phyloP scores from a whole-genome alignment of 176 grass and related monocot species.

The Typha latifolia region DNA sequence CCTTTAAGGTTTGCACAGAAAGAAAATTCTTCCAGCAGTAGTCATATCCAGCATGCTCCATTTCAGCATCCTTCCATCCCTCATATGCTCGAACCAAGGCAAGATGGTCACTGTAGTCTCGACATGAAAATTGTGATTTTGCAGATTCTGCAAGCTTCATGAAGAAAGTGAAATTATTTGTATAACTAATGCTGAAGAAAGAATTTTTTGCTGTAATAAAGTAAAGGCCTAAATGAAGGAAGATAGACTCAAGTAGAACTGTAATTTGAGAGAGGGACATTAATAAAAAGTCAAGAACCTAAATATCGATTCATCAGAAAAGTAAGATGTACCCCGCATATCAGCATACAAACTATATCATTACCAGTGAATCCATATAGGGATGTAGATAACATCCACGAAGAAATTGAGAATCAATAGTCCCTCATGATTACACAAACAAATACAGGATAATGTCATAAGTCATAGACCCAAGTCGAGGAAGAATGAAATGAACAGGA shows the following conservation, averaged over 20 bases:
- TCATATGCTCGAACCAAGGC: slow-evolving; percentile 81
- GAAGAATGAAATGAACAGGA: too few relatives aligned
- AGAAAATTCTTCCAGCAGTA: slow-evolving; percentile 99
- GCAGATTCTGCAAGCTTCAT: slow-evolving; percentile 89
- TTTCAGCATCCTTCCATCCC: slow-evolving; percentile 93
- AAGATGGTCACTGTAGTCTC: slow-evolving; percentile 86
- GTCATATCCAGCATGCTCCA: slow-evolving; percentile 82
- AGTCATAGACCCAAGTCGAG: too few relatives aligned
- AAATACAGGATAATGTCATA: too few relatives aligned
- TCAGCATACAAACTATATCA: too few relatives aligned
- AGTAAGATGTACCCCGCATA: too few relatives aligned
- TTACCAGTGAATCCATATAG: too few relatives aligned
- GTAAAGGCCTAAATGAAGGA: not conserved
- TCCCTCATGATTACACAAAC: too few relatives aligned
- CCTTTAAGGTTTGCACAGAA: slow-evolving; percentile 82
- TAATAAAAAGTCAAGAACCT: too few relatives aligned
- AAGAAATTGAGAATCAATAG: too few relatives aligned
- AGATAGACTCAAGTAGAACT: not conserved
- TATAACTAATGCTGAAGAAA: not conserved
- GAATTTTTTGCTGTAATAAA: slow-evolving; percentile 5
- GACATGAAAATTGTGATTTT: slow-evolving; percentile 81
- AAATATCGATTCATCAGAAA: too few relatives aligned
- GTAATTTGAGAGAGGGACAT: too few relatives aligned
- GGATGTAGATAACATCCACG: too few relatives aligned
- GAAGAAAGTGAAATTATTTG: slow-evolving; percentile 14